Evolutionary conservation across 441 rosid species (phyloP), one percentile per base, ranked within the genome.

Genomic region (Gossypium trilobum): DNA sequence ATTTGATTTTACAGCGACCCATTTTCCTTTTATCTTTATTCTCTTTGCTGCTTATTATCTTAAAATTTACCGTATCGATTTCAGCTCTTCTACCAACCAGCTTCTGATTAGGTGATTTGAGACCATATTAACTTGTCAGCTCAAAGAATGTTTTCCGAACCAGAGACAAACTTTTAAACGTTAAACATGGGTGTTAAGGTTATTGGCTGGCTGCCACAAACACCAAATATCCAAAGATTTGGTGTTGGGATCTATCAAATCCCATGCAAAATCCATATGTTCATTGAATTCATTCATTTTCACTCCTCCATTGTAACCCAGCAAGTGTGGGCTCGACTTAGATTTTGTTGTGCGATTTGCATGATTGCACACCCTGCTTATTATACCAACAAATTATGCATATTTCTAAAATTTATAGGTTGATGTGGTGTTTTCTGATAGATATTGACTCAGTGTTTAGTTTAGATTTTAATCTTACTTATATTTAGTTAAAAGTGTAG

Each of bases 201-300:
- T 44, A 20, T 68, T 23, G 23, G 61, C 72, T 68, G 60, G 61
- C 72, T 27, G 9, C 0, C 51, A 39, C 68, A 19, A 63, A 10
- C 46, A 16, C 39, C 39, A 46, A 14, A 25, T 48, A 46, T 65
- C 10, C 3, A 13, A 67, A 31, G 54, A 67, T 67, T 67, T 67
- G 58, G 48, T 67, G 57, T 48, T 61, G 13, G 52, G 46, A 61
- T 61, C 48, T 14, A 29, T 60, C 65, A 60, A 25, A 3, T 25
- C 29, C 29, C 29, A 46, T 44, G 1, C 0, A 36, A 25, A n/a
- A 23, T 46, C 71, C 42, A 25, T 7, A 23, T 48, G 58, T 67
- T 67, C 58, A 67, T 48, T 67, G 71, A 48, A 67, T 48, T 67
- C 71, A 25, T 25, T 62, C 68, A 64, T 19, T 64, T 62, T 60